These are phyloP conservation scores for Globisporangium nunn DNA, from an alignment of 352 stramenopile genomes.

Conservation along the genomic window DNA sequence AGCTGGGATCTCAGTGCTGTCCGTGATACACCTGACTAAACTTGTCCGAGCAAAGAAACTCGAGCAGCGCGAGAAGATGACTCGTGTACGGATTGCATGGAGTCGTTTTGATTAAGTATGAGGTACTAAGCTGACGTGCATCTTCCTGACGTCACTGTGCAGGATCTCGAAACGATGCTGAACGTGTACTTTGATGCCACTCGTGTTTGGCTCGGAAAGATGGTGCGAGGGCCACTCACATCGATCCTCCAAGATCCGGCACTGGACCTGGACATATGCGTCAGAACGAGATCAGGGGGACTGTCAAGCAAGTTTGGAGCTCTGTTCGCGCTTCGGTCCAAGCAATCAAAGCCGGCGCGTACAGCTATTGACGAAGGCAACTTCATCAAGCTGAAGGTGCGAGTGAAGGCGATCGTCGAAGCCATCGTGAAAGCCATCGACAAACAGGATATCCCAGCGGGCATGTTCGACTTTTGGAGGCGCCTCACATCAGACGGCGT, in stretches of 20 bases:
- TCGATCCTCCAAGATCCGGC: conserved; percentile 47
- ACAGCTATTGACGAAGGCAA: conserved; percentile 10
- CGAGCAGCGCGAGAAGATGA: conserved; percentile 9
- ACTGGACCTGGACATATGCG: conserved; percentile 42
- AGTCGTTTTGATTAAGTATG: background rate
- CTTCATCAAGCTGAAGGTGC: conserved; percentile 53
- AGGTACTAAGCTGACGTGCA: background rate
- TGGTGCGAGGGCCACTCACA: conserved; percentile 33
- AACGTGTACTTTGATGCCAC: conserved; percentile 62
- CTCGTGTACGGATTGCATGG: background rate
- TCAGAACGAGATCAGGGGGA: conserved; percentile 23
- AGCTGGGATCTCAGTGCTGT: conserved; percentile 20
- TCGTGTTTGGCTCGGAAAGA: conserved; percentile 46
- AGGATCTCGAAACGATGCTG: conserved; percentile 63
- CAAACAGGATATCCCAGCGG: conserved; percentile 35
- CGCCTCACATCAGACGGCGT: conserved; percentile 46
- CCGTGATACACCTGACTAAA: conserved; percentile 18
- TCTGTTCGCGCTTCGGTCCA: conserved; percentile 23
- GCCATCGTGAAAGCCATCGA: conserved; percentile 40
- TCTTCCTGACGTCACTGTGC: background rate
- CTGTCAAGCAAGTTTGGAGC: conserved; percentile 41
- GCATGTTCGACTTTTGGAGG: conserved; percentile 55
- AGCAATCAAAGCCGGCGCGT: background rate
- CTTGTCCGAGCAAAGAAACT: conserved; percentile 29
- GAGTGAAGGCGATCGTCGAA: conserved; percentile 47